Evolutionary conservation across 805 yeast species (phyloP), one percentile per base, ranked within the genome.

Genomic region (Debaryomyces maramus): DNA sequence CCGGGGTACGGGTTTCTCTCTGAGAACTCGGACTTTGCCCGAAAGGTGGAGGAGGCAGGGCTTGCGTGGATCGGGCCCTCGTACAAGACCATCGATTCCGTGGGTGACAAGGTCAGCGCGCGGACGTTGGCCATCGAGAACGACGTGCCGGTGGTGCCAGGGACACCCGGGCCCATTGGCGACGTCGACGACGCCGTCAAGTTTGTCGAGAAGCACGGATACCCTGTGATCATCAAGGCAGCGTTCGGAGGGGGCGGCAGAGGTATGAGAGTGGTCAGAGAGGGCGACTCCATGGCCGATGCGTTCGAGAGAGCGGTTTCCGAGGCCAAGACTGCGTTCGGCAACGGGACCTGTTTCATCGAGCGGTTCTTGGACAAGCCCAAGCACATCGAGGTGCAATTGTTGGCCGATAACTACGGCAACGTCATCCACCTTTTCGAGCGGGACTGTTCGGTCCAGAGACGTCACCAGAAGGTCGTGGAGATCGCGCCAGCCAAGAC

Each of bases 211-310:
- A 59, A 88, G 67, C 77, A 91, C 65, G 99, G 99, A 22, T 90
- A 65, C 70, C 99, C 99, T 6, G 98, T 93, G 35, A 91, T 91
- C 67, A 89, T 91, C 70, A 91, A 91, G 70, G 99, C 99, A 34
- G 99, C 99, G 27, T 93, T 86, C 60, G 99, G 99, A 64, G 99
- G 99, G 71, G 99, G 99, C 76, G 99, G 99, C 61, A 83, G 98
- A 71, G 99, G 99, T 78, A 93, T 91, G 98, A 83, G 99, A 72
- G 99, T 91, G 37, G 99, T 91, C 32, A 77, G 95, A 58, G 97
- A 91, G 67, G 97, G 97, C 55, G 99, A 93, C 54, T 88, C 83
- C 63, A 80, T 91, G 44, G 83, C 62, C 33, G 97, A 91, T 62
- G 97, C 98, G 26, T 91, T 93, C 72, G 70, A 75, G 56, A 84